Evolutionary conservation across 768 basidiomycete species (phyloP), one percentile per base, ranked within the genome.

Genomic region (Rhodotorula kratochvilovae): DNA sequence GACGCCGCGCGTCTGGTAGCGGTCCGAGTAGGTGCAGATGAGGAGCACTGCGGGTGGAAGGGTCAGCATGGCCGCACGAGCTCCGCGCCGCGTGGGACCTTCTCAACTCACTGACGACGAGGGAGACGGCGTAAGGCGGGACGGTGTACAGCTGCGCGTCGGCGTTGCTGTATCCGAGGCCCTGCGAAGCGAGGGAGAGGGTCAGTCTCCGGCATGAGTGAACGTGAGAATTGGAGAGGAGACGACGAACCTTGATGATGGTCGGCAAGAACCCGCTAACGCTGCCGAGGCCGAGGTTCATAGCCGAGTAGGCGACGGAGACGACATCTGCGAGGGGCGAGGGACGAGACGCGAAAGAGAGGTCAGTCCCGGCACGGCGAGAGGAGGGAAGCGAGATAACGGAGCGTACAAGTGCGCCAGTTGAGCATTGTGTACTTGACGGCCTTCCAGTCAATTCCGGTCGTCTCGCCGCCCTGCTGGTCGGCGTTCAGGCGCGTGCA

Each of bases 81-180:
- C 21, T 19, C 27, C 15, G 31, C 12, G 54, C 27, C 53, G 53
- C 29, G 15, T 17, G 15, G 29, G n/a, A n/a, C 50, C 15, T 29
- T 51, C 21, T n/a, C 58, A 42, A 58, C 58, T n/a, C 31, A 46
- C 61, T 66, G 48, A 39, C 27, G 2, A 35, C 81, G 27, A 81
- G 71, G 0, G 81, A 78, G 53, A 81, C 81, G 39, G 80, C 82
- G 68, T 82, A 82, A 12, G 80, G 80, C 23, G 80, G 81, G 21
- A 81, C 73, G 8, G 80, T 80, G 76, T 78, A 81, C 2, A 82
- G 75, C 55, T 81, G 79, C 12, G 78, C 79, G 42, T 78, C 63
- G 12, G 80, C 77, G 56, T 72, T 57, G 31, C 63, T 56, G 62
- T 78, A 76, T 5, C 81, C 81, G 43, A 80, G 71, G 10, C 68